Conservation (phyloP, 164 flowering plant genomes). For the Stephania yunnanensis region DNA sequence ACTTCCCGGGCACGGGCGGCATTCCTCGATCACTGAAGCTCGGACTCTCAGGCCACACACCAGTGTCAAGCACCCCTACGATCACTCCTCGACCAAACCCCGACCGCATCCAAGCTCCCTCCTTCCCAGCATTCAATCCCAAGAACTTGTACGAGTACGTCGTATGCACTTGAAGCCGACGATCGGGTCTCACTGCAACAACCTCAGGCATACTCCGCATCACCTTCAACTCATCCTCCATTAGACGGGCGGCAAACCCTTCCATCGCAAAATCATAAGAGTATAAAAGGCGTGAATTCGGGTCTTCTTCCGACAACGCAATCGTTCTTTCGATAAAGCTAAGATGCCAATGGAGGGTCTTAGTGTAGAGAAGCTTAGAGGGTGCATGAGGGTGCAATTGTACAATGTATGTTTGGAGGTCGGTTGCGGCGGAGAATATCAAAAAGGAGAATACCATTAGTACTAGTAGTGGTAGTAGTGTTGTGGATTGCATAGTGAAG, state of each 20-base stretch:
- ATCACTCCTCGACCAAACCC: constrained; percentile 57
- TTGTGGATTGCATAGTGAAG: constrained; percentile 22
- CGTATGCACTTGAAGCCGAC: constrained; percentile 45
- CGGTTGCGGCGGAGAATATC: constrained; percentile 20
- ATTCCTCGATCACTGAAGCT: constrained; percentile 67
- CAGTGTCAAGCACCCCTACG: constrained; percentile 81
- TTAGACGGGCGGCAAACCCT: constrained; percentile 80
- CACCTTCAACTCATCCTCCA: constrained; percentile 34
- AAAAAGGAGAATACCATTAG: constrained; percentile 16
- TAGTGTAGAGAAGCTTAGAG: constrained; percentile 27
- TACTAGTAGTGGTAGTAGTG: constrained; percentile 19
- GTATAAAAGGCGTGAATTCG: constrained; percentile 60
- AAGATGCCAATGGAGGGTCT: constrained; percentile 57
- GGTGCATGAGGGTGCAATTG: constrained; percentile 66
- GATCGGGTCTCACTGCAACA: constrained; percentile 53
- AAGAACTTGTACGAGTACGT: constrained; percentile 82
- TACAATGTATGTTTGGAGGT: constrained; percentile 61
- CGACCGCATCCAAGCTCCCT: constrained; percentile 37
- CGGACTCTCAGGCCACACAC: constrained; percentile 94
- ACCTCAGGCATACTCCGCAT: constrained; percentile 42
- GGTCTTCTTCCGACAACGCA: constrained; percentile 28
- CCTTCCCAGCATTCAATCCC: constrained; percentile 32
- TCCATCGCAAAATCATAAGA: constrained; percentile 69
- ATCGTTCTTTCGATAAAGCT: constrained; percentile 47
- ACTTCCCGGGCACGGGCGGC: constrained; percentile 61